phyloP scores from a whole-genome alignment of 2,329 filamentous ascomycete species.

The Amauroascus verrucosus region DNA sequence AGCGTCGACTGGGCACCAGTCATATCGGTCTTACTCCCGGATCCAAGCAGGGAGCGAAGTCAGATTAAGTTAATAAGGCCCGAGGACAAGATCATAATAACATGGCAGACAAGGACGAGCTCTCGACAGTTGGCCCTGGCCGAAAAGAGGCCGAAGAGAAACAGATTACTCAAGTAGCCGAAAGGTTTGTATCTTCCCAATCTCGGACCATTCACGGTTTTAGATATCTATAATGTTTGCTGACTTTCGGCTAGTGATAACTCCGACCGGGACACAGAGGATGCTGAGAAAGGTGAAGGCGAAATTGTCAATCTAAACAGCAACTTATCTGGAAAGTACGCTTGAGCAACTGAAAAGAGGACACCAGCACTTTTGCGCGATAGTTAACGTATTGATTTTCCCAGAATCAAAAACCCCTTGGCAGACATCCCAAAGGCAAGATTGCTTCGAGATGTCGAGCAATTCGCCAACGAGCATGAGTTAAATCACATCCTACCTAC shows the following conservation, averaged over 20 bases:
- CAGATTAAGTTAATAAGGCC: not conserved
- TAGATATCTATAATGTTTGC: too few species aligned
- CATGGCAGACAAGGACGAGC: not conserved
- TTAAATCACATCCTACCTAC: constrained; percentile 34
- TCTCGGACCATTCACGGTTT: not conserved
- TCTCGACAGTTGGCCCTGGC: not conserved
- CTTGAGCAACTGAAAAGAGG: not conserved
- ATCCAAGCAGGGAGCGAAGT: not conserved
- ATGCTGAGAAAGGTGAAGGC: constrained; percentile 19
- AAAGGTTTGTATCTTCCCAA: not conserved
- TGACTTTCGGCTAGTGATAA: not conserved
- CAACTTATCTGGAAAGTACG: constrained; percentile 25
- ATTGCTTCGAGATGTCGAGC: constrained; percentile 34
- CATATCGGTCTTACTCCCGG: not conserved
- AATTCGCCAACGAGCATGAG: constrained; percentile 34
- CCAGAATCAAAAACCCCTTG: constrained; percentile 40
- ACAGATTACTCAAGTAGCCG: not conserved
- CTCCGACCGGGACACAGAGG: not conserved
- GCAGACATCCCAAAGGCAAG: constrained; percentile 31
- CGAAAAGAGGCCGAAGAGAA: not conserved
- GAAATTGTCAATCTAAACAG: constrained; percentile 24
- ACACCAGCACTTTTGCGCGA: not conserved
- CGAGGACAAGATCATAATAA: not conserved
- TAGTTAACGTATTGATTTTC: not conserved
- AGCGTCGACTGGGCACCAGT: not conserved